Base-by-base conservation (phyloP, 148 eudicot species). In the Fagopyrum homotropicum region DNA sequence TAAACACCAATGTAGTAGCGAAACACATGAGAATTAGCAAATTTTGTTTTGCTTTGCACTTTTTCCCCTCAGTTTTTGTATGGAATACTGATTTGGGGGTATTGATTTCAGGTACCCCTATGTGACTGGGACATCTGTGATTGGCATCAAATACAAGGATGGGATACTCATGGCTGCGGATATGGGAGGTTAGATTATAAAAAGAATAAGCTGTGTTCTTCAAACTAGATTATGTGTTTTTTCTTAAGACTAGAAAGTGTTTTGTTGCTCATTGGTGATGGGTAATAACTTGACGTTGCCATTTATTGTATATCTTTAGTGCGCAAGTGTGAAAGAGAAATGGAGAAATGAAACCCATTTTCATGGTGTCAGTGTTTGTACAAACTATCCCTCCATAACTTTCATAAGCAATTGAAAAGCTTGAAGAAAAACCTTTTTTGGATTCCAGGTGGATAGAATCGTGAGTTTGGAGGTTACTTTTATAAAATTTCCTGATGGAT, bases 111-210 rank as follows among this genome's bases (percentile, higher is more conserved):
- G 97, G 84, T 73, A 86, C 56, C 98, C 98, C 0, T 91, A 91
- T 71, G 97, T 92, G 70, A 94, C 93, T 0, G 98, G 98, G 14
- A 94, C 97, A 14, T 94, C 98, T 45, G 93, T 94, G n/a, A 75
- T 94, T 75, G 98, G 89, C 59, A 89, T 95, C 81, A 95, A 90
- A 80, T 95, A 89, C 84, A 92, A 92, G 83, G 97, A 95, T 92
- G 99, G 99, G 14, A 77, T 95, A 77, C 96, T 92, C 74, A 85
- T 95, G 86, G 97, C 90, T 82, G 96, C 97, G 84, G 99, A 95
- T 82, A 92, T 92, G 97, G 99, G 96, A 90, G 99, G 99, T 95
- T 22, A 69, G 85, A 44, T 79, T 72, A 17, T 46, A 11, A 63
- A 30, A 35, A 19, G 1, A 2, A 57, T 57, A 35, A 35, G 2